Conservation (phyloP, 495 filamentous ascomycete species). For the Talaromyces proteolyticus region DNA sequence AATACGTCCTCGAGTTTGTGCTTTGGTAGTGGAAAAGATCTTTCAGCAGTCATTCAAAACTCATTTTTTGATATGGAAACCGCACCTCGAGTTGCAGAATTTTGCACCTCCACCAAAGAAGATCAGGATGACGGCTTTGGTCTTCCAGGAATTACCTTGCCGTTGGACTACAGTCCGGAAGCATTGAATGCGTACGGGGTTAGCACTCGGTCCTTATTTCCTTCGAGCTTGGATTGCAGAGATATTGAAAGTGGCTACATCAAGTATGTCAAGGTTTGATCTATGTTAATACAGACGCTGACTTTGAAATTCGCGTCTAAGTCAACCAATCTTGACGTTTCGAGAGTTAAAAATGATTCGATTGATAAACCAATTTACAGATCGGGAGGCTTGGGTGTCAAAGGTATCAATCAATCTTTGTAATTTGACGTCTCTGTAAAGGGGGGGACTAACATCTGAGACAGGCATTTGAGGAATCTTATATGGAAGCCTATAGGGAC, state of each 20-base stretch:
- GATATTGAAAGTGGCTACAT: constrained; percentile 28
- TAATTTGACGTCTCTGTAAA: no score
- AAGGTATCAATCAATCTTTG: no score
- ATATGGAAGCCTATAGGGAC: constrained; percentile 28
- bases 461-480: constrained; percentile 37
- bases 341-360: constrained; percentile 32
- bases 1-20: no score
- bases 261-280: constrained; percentile 14
- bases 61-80: constrained; percentile 1
- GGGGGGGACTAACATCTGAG: no score
- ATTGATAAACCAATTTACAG: constrained; percentile 34
- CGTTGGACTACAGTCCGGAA: constrained; percentile 26
- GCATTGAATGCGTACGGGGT: constrained; percentile 7
- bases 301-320: not conserved
- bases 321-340: constrained; percentile 12
- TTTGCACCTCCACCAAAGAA: not conserved
- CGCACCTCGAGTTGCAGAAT: not conserved
- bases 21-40: no score
- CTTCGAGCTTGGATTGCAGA: constrained; percentile 22
- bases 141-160: constrained; percentile 38
- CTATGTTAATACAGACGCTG: not conserved
- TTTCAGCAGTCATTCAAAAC: not conserved
- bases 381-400: constrained; percentile 45
- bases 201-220: constrained; percentile 23
- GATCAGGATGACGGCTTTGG: not conserved